Percentiles rank a stretch among this genome's conserved stretches.
These are phyloP conservation scores for Diutina pseudorugosa DNA, from an alignment of 1,139 yeast genomes.

Conservation along the genomic window DNA sequence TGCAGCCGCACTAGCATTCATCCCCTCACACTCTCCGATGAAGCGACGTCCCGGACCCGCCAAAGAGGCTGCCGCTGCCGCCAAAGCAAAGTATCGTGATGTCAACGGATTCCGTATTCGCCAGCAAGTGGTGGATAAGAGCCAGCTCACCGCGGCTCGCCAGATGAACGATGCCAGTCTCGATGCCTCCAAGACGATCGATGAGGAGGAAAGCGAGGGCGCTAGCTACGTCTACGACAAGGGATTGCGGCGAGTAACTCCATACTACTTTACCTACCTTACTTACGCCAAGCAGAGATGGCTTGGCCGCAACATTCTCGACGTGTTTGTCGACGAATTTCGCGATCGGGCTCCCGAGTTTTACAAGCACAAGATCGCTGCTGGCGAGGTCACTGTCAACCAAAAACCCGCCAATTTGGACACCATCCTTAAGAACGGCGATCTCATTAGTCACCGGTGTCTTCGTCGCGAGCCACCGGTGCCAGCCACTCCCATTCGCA, in stretches of 20 bases:
- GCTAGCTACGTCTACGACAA: constrained; percentile 44
- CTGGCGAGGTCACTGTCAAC: constrained; percentile 68
- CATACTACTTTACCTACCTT: constrained; percentile 79
- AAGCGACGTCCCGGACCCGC: constrained; percentile 1
- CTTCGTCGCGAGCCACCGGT: constrained; percentile 94
- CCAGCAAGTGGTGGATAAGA: constrained; percentile 33
- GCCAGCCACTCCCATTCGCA: constrained; percentile 52
- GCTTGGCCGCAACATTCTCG: constrained; percentile 71
- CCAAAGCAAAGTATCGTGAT: constrained; percentile 22
- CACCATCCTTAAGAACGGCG: constrained; percentile 69
- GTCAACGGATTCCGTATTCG: constrained; percentile 37
- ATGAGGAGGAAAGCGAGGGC: constrained; percentile 37
- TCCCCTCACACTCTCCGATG: not conserved
- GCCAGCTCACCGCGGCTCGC: constrained; percentile 24
- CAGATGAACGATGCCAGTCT: constrained; percentile 11
- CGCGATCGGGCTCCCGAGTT: constrained; percentile 65
- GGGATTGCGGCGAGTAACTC: constrained; percentile 58
- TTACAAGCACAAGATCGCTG: constrained; percentile 53
- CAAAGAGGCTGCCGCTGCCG: not conserved
- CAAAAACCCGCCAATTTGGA: constrained; percentile 52
- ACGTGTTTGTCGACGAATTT: constrained; percentile 74
- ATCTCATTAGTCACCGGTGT: constrained; percentile 66
- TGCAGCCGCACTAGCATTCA: too few relatives aligned
- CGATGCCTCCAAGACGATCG: constrained; percentile 30
- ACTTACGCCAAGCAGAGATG: constrained; percentile 89